Evolutionary conservation across 345 rosid species (phyloP).

Genomic region (Aquilaria yunnanensis): DNA sequence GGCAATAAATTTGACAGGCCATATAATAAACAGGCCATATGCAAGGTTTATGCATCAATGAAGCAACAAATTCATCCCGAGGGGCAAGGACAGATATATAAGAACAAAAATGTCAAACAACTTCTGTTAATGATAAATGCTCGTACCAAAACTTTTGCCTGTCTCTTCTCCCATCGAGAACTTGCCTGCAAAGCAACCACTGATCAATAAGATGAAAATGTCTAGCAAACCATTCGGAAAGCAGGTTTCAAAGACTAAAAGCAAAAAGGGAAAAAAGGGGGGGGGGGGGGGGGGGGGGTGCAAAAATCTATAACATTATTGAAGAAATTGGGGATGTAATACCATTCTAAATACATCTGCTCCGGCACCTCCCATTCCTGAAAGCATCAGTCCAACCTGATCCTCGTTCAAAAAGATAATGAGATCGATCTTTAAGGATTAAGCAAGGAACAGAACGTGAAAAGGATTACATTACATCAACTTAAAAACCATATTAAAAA

Average conservation of each 20-base stretch:
- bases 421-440: no score
- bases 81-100: no score
- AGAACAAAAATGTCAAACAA: no score
- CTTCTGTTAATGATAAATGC: background rate
- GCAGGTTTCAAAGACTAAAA: background rate
- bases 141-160: slow-evolving; percentile 87
- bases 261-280: background rate
- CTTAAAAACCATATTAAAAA: no score
- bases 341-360: slow-evolving; percentile 86
- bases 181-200: slow-evolving; percentile 51
- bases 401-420: slow-evolving; percentile 13
- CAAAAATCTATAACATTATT: background rate
- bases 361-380: slow-evolving; percentile 86
- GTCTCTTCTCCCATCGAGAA: slow-evolving; percentile 92
- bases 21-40: background rate
- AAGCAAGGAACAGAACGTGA: no score
- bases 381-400: slow-evolving; percentile 94
- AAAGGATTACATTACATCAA: no score
- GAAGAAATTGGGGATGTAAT: background rate
- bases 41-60: no score
- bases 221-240: background rate
- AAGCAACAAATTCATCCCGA: no score
- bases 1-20: background rate
- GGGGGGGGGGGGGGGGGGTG: no score
- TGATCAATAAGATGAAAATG: slow-evolving; percentile 2